Evolutionary conservation across 1,139 yeast species (phyloP).

Genomic region (Trichomonascaceae sp.): DNA sequence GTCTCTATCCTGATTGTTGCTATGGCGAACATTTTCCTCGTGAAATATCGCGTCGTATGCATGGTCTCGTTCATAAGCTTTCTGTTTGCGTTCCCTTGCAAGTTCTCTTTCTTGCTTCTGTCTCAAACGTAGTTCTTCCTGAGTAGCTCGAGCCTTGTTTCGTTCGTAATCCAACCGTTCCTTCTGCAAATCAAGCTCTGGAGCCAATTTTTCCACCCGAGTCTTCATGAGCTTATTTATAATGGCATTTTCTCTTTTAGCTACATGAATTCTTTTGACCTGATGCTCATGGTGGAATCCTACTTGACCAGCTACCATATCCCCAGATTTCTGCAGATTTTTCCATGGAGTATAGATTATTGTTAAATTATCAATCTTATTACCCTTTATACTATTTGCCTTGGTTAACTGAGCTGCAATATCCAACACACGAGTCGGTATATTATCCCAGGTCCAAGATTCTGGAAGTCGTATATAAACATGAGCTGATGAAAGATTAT

Average conservation of each 20-base stretch:
- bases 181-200: slow-evolving; percentile 34
- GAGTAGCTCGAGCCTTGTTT: slow-evolving; percentile 27
- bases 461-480: slow-evolving; percentile 57
- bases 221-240: slow-evolving; percentile 65
- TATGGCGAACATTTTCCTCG: slow-evolving; percentile 42
- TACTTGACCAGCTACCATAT: slow-evolving; percentile 83
- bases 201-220: slow-evolving; percentile 49
- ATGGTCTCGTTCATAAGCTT: slow-evolving; percentile 34
- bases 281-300: slow-evolving; percentile 56
- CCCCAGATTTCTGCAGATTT: slow-evolving; percentile 62
- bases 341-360: slow-evolving; percentile 74
- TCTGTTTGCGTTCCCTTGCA: slow-evolving; percentile 28
- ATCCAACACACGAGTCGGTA: slow-evolving; percentile 47
- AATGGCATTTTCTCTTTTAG: slow-evolving; percentile 55
- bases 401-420: slow-evolving; percentile 76
- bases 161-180: slow-evolving; percentile 37
- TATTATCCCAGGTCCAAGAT: slow-evolving; percentile 40
- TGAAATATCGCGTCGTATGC: slow-evolving; percentile 56
- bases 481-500: slow-evolving; percentile 74
- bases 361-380: slow-evolving; percentile 62
- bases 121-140: slow-evolving; percentile 32
- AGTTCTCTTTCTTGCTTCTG: slow-evolving; percentile 25
- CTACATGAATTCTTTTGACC: slow-evolving; percentile 51
- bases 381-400: slow-evolving; percentile 74
- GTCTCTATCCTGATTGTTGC: slow-evolving; percentile 48